These are phyloP conservation scores for Chrysosporium keratinophilum DNA, from an alignment of 2,329 filamentous ascomycete species.

Conservation along the genomic window DNA sequence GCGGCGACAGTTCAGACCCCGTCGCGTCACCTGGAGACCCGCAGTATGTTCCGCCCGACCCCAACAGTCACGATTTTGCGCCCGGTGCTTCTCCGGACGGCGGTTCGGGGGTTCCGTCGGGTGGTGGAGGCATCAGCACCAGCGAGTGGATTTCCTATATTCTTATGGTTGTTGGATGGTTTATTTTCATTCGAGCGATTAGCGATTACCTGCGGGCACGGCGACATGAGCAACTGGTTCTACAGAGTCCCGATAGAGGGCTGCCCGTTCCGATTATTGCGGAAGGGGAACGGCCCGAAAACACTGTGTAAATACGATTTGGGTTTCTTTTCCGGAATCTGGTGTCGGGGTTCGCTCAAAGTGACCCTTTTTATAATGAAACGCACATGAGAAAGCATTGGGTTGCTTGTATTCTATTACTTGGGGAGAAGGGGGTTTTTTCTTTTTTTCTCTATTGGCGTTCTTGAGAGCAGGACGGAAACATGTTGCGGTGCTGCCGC, in stretches of 20 bases:
- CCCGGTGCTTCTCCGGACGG: conserved; percentile 53
- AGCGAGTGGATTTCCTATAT: conserved; percentile 85
- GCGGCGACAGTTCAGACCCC: conserved; percentile 36
- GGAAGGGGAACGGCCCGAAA: conserved; percentile 69
- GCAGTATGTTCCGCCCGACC: conserved; percentile 57
- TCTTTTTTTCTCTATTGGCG: neutral
- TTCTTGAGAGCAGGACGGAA: neutral
- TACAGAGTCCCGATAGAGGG: conserved; percentile 85
- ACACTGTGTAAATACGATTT: conserved; percentile 49
- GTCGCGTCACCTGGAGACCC: conserved; percentile 42
- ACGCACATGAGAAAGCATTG: conserved; percentile 6
- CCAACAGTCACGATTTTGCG: conserved; percentile 83
- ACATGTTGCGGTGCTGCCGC: neutral
- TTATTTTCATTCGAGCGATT: conserved; percentile 87
- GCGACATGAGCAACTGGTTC: conserved; percentile 81
- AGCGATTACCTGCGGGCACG: conserved; percentile 81
- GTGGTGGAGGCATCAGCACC: conserved; percentile 49
- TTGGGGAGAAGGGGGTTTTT: neutral
- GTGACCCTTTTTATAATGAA: conserved; percentile 1
- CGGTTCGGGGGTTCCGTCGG: conserved; percentile 16
- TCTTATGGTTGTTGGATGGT: conserved; percentile 97
- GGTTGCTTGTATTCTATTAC: conserved; percentile 1
- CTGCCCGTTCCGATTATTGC: conserved; percentile 77
- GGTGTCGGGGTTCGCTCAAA: neutral
- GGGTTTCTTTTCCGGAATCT: neutral